A percentile compares a stretch with the other conserved stretches of the same genome.
Evolutionary conservation across 495 filamentous ascomycete genomes (phyloP).

Genomic region (Oidiodendron maius): DNA sequence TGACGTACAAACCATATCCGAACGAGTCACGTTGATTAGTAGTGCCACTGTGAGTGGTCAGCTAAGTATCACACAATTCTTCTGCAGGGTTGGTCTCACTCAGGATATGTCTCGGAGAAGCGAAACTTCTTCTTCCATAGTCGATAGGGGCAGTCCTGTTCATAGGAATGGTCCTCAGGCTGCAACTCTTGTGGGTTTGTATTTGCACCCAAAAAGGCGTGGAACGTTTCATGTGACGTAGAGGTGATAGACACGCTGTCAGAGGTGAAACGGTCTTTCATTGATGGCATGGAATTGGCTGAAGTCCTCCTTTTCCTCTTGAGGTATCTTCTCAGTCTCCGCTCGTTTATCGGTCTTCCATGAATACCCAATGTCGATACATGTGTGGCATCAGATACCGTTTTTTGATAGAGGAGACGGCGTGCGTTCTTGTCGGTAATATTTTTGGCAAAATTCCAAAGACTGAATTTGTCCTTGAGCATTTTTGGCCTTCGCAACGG

Average conservation of each 20-base stretch:
- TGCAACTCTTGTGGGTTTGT: not conserved
- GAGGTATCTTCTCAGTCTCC: not conserved
- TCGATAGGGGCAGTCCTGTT: constrained; percentile 4
- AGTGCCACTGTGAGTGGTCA: not conserved
- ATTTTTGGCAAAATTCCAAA: not conserved
- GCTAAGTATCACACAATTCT: not conserved
- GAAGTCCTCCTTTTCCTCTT: not conserved
- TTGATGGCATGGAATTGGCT: not conserved
- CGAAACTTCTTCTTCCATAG: constrained; percentile 1
- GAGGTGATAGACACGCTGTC: not conserved
- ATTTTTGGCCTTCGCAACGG: not conserved
- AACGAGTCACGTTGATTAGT: constrained; percentile 3
- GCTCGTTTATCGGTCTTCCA: not conserved
- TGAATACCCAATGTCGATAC: not conserved
- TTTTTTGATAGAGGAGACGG: not conserved
- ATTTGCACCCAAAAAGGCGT: not conserved
- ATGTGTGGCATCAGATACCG: not conserved
- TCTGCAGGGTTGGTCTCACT: not conserved
- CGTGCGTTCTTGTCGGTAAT: not conserved
- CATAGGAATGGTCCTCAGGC: not conserved
- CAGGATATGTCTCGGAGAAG: not conserved
- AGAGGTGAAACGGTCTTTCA: not conserved
- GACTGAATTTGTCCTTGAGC: not conserved
- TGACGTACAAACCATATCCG: not conserved
- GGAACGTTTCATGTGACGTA: not conserved